Evolutionary conservation across 2,329 filamentous ascomycete genomes (phyloP).

Genomic region (Pseudogymnoascus sp.): DNA sequence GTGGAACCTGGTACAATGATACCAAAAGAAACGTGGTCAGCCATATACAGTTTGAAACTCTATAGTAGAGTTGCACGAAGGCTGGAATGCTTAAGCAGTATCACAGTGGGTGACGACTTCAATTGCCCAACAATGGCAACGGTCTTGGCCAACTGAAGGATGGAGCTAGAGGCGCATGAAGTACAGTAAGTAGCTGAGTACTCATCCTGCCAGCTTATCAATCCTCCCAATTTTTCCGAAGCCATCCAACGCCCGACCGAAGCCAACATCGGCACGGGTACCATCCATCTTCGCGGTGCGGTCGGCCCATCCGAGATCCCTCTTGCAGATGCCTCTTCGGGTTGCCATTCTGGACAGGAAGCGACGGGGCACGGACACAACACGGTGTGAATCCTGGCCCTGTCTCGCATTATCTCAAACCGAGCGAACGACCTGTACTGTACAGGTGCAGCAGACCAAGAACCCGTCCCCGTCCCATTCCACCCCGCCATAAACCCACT

Average conservation of each 20-base stretch:
- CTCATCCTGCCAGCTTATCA: neutral
- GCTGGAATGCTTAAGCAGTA: neutral
- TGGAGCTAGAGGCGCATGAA: neutral
- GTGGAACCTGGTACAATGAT: neutral
- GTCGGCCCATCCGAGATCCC: neutral
- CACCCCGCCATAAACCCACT: neutral
- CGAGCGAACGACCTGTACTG: neutral
- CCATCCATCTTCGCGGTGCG: neutral
- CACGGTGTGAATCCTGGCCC: neutral
- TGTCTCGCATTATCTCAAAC: slow-evolving; percentile 5
- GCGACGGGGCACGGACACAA: neutral
- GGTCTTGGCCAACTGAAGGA: neutral
- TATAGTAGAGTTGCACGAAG: neutral
- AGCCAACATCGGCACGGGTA: neutral
- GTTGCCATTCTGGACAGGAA: neutral
- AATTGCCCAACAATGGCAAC: no score
- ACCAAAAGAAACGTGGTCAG: neutral
- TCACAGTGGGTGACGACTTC: neutral
- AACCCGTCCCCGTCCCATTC: neutral
- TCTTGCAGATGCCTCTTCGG: neutral
- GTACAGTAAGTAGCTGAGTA: neutral
- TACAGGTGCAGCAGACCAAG: neutral
- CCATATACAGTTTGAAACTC: neutral
- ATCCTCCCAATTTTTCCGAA: neutral
- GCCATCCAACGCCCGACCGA: neutral